Conservation (phyloP, 208 protist genomes). For the Acanthamoeba royreba region DNA sequence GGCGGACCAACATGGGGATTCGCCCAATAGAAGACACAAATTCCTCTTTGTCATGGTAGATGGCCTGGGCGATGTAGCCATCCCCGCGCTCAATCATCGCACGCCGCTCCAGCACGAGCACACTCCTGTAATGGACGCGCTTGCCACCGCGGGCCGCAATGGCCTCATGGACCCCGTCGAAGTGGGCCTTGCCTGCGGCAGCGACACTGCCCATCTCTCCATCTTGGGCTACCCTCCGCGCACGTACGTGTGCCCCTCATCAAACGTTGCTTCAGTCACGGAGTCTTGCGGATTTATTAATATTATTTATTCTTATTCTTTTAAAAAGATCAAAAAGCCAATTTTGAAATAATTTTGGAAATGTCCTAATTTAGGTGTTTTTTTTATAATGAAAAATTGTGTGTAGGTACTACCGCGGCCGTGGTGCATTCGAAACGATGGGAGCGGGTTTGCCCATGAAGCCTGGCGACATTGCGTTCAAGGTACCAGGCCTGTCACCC, state of each 20-base stretch:
- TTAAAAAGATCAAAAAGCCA: no score
- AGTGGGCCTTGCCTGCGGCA: constrained; percentile 79
- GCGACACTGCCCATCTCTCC: constrained; percentile 80
- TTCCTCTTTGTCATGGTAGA: constrained; percentile 78
- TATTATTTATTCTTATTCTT: no score
- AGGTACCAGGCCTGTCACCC: constrained; percentile 36
- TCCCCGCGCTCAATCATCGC: constrained; percentile 43
- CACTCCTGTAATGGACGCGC: constrained; percentile 61
- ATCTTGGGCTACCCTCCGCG: constrained; percentile 80
- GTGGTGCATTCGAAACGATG: constrained; percentile 81
- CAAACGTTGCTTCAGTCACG: no score
- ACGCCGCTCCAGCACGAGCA: constrained; percentile 62
- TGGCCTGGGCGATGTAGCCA: constrained; percentile 73
- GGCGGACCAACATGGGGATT: not conserved
- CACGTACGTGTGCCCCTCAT: no score
- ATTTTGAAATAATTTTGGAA: no score
- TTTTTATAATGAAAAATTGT: no score
- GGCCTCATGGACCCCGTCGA: constrained; percentile 81
- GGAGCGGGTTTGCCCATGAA: constrained; percentile 79
- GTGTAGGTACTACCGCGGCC: constrained; percentile 76
- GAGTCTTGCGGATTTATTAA: no score
- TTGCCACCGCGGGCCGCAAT: constrained; percentile 64
- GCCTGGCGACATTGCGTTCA: constrained; percentile 84
- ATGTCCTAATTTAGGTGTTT: no score
- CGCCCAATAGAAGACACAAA: constrained; percentile 54